Percentiles rank a stretch among this genome's conserved stretches.
These are phyloP conservation scores for Alternaria arbusti DNA, from an alignment of 2,329 filamentous ascomycete species.

Conservation along the genomic window DNA sequence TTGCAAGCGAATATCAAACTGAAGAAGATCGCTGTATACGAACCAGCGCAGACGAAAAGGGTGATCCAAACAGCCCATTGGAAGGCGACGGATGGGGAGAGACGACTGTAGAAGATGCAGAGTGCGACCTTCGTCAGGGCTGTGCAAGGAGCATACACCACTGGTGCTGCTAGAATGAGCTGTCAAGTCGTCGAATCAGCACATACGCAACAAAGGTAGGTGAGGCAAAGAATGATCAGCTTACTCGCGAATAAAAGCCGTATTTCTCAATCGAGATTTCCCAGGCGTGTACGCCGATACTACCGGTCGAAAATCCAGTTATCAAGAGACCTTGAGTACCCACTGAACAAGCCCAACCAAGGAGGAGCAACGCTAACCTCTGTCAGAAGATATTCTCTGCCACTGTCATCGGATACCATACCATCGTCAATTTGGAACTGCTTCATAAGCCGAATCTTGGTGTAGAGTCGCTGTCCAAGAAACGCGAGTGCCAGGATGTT, in stretches of 20 bases:
- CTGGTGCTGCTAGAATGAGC: conserved; percentile 24
- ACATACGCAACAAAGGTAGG: not conserved
- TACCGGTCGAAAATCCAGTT: conserved; percentile 9
- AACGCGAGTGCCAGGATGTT: conserved; percentile 27
- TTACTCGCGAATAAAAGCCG: conserved; percentile 18
- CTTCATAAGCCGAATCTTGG: conserved; percentile 27
- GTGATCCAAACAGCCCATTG: conserved; percentile 20
- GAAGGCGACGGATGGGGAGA: conserved; percentile 13
- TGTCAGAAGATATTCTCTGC: not conserved
- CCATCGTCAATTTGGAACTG: conserved; percentile 36
- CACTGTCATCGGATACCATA: conserved; percentile 2
- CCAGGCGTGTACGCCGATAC: conserved; percentile 29
- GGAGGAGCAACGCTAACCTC: conserved; percentile 8
- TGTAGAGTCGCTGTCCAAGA: conserved; percentile 36
- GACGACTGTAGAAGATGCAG: conserved; percentile 26
- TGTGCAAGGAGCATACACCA: conserved; percentile 18
- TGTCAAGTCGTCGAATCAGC: conserved; percentile 1
- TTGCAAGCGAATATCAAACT: conserved; percentile 29
- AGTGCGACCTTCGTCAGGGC: conserved; percentile 26
- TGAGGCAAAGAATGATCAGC: not conserved
- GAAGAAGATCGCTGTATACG: conserved; percentile 30
- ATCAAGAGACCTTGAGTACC: conserved; percentile 15
- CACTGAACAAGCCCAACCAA: conserved; percentile 16
- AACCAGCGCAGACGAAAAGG: conserved; percentile 22
- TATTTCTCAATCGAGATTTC: conserved; percentile 25